Conservation (phyloP, 768 basidiomycete genomes). For the Coprinellus micaceus region DNA sequence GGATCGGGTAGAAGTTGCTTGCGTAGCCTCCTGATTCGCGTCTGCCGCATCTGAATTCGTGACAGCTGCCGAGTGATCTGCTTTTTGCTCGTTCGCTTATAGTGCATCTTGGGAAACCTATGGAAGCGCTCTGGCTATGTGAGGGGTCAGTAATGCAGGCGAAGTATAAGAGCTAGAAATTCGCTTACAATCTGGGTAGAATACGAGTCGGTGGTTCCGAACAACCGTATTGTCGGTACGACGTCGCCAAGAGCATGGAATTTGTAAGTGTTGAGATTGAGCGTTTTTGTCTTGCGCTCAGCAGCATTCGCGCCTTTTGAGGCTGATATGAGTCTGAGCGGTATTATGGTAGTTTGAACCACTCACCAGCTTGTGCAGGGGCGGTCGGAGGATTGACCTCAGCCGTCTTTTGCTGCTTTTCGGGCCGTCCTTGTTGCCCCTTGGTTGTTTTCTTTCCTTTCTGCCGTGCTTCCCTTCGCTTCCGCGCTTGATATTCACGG, state of each 20-base stretch:
- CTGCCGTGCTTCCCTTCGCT: slow-evolving; percentile 4
- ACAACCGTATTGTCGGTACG: not conserved
- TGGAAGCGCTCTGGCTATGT: not conserved
- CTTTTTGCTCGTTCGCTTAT: not conserved
- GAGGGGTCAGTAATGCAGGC: not conserved
- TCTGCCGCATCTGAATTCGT: not conserved
- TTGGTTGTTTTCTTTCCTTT: too few species aligned
- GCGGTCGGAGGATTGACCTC: too few species aligned
- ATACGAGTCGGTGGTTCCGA: slow-evolving; percentile 6
- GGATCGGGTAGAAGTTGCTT: not conserved
- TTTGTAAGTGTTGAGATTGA: not conserved
- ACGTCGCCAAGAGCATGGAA: slow-evolving; percentile 5
- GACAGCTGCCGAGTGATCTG: not conserved
- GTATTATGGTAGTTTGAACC: too few species aligned
- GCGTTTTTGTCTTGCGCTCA: not conserved
- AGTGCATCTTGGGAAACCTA: not conserved
- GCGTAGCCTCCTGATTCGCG: not conserved
- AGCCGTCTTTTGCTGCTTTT: too few species aligned
- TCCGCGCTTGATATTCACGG: slow-evolving; percentile 30
- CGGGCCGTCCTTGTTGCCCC: too few species aligned
- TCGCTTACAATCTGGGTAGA: slow-evolving; percentile 17
- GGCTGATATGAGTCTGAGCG: too few species aligned
- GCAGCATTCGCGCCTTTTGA: too few species aligned
- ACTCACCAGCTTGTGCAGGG: too few species aligned
- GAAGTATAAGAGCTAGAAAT: too few species aligned